A percentile compares a stretch with the other conserved stretches of the same genome.
phyloP scores from a whole-genome alignment of 2,329 filamentous ascomycete species.

The Cladosporium sp. region DNA sequence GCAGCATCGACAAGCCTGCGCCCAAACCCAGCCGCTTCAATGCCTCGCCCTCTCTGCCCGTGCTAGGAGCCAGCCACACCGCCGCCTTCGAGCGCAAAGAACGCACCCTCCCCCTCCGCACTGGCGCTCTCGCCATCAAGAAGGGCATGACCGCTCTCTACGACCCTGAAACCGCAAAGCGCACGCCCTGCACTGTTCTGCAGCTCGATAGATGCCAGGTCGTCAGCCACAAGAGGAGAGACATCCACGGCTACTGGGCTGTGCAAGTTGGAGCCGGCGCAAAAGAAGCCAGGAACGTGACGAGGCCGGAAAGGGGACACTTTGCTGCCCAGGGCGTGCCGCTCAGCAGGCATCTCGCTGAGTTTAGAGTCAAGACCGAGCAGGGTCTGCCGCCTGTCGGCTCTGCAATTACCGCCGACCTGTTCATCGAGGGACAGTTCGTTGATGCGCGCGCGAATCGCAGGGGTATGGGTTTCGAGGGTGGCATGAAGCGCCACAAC shows the following conservation, averaged over 20 bases:
- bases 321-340: conserved; percentile 78
- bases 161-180: conserved; percentile 70
- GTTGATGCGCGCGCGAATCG: conserved; percentile 80
- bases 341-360: conserved; percentile 78
- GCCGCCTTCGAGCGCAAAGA: conserved; percentile 62
- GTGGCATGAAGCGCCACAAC: conserved; percentile 96
- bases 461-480: conserved; percentile 89
- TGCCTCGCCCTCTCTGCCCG: conserved; percentile 48
- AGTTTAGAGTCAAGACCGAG: conserved; percentile 80
- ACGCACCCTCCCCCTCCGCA: conserved; percentile 63
- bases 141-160: conserved; percentile 95
- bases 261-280: conserved; percentile 83
- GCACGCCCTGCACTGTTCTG: conserved; percentile 85
- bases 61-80: conserved; percentile 57
- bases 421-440: conserved; percentile 88
- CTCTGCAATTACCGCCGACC: conserved; percentile 74
- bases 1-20: conserved; percentile 54
- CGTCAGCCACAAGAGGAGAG: conserved; percentile 77
- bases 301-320: conserved; percentile 82
- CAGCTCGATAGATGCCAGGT: conserved; percentile 93
- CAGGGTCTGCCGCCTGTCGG: conserved; percentile 75
- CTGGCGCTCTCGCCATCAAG: conserved; percentile 83
- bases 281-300: conserved; percentile 72
- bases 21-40: conserved; percentile 54
- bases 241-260: conserved; percentile 86